Percentiles rank a stretch among this genome's conserved stretches.
These are phyloP conservation scores for Botrytis deweyae DNA, from an alignment of 2,329 filamentous ascomycete species.

Conservation along the genomic window DNA sequence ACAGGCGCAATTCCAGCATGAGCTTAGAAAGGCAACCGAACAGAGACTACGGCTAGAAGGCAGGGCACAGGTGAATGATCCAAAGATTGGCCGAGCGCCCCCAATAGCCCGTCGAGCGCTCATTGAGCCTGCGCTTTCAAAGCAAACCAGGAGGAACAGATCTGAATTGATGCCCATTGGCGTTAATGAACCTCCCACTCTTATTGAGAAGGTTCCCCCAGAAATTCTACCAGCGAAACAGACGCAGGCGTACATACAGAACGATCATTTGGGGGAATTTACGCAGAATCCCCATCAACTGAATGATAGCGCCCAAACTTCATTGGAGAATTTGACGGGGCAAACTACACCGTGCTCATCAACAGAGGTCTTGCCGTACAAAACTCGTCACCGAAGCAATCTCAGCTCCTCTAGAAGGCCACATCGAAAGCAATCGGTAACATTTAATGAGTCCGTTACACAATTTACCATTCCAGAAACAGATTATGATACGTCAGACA, in stretches of 20 bases:
- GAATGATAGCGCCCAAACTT: not conserved
- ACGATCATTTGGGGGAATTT: not conserved
- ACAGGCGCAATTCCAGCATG: not conserved
- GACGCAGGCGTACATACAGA: not conserved
- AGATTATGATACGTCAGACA: not conserved
- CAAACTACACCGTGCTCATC: not conserved
- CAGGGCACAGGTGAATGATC: conserved; percentile 3
- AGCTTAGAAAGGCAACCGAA: conserved; percentile 4
- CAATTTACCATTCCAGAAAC: not conserved
- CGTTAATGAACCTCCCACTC: not conserved
- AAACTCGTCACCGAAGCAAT: not conserved
- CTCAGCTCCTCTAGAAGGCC: not conserved
- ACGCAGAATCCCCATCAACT: not conserved
- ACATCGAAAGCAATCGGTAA: not conserved
- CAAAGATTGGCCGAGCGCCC: conserved; percentile 15
- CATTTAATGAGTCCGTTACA: not conserved
- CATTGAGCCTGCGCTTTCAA: not conserved
- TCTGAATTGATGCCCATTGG: not conserved
- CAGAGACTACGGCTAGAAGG: not conserved
- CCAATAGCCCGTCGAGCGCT: not conserved
- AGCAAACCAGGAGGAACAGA: too few relatives aligned
- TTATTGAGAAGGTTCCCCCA: not conserved
- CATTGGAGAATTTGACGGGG: not conserved
- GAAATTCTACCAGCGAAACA: not conserved
- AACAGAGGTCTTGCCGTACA: not conserved